These are phyloP conservation scores for Stagonosporopsis rhizophila DNA, from an alignment of 2,329 filamentous ascomycete species.

Conservation along the genomic window DNA sequence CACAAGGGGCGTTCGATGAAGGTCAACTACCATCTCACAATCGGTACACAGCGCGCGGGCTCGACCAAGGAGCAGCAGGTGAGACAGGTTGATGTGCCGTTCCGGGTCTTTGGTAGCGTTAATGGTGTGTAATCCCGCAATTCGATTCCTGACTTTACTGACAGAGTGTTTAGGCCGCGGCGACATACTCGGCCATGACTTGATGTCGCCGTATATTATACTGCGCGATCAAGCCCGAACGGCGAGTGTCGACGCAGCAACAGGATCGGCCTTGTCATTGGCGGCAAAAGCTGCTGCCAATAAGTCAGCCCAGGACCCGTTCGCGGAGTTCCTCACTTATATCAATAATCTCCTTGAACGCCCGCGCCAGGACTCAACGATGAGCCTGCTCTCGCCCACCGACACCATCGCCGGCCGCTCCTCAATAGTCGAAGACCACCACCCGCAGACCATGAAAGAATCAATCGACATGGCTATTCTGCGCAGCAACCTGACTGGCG, in stretches of 20 bases:
- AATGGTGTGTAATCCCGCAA: constrained; percentile 61
- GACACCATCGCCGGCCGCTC: constrained; percentile 56
- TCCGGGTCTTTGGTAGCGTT: constrained; percentile 91
- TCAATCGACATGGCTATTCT: constrained; percentile 91
- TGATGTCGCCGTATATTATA: constrained; percentile 93
- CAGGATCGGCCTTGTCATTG: constrained; percentile 21
- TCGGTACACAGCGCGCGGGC: constrained; percentile 87
- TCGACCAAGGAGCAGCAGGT: constrained; percentile 78
- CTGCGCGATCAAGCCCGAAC: constrained; percentile 79
- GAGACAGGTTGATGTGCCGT: constrained; percentile 89
- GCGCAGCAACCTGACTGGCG: constrained; percentile 64
- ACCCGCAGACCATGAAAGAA: constrained; percentile 71
- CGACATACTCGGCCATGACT: constrained; percentile 88
- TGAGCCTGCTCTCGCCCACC: constrained; percentile 75
- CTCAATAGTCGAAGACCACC: constrained; percentile 64
- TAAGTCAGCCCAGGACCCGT: constrained; percentile 53
- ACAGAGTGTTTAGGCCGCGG: constrained; percentile 66
- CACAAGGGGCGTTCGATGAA: constrained; percentile 94
- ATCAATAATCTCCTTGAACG: constrained; percentile 57
- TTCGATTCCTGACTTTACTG: constrained; percentile 19
- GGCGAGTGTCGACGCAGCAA: constrained; percentile 41
- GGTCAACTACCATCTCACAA: constrained; percentile 86
- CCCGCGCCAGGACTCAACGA: constrained; percentile 42
- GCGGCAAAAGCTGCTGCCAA: constrained; percentile 22
- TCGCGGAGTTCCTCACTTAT: constrained; percentile 48